Evolutionary conservation across 2,329 filamentous ascomycete genomes (phyloP), one percentile per base, ranked within the genome.

Genomic region (Gremmenia infestans): DNA sequence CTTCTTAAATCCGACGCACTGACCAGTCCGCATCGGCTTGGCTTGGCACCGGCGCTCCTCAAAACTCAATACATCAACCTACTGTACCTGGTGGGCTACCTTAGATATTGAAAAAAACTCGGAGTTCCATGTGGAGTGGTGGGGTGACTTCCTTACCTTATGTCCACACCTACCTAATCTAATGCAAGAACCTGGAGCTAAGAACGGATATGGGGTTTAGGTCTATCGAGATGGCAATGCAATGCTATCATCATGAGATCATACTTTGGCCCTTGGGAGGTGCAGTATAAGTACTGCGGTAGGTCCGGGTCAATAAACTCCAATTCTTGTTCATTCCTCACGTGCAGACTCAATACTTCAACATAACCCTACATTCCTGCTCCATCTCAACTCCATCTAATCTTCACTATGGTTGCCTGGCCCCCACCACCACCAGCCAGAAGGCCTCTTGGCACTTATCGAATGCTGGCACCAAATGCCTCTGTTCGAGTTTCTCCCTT

Each of bases 401-500:
- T 3, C 9, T 25, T 43, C 43, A 50, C 28, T 49, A 67, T 67
- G 64, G 53, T 54, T 15, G 8, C 28, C 8, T 65, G 64, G 49
- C 28, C 54, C 56, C 14, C 55, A 17, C 51, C 60, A 11, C 57
- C 62, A 17, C 28, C 59, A 17, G 78, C 83, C 25, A 77, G 81
- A 69, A 85, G 83, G 55, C 79, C 82, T 54, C 71, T 89, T 60
- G 83, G 76, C 57, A 79, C 82, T 52, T 87, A 88, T 64, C 82
- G 86, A 6, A 71, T 89, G 47, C 78, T 90, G 12, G 81, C 86
- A 1, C 84, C 86, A 9, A 81, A 78, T 0, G 86, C 87, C 2
- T 78, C 80, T 0, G 76, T 89, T 22, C 76, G 83, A 35, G 85
- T 89, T n/a, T 86, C 82, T 59, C 86, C 86, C 4, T 69, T 89